These are phyloP conservation scores for Euphorbia lathyris DNA, from an alignment of 345 rosid genomes.

Conservation along the genomic window DNA sequence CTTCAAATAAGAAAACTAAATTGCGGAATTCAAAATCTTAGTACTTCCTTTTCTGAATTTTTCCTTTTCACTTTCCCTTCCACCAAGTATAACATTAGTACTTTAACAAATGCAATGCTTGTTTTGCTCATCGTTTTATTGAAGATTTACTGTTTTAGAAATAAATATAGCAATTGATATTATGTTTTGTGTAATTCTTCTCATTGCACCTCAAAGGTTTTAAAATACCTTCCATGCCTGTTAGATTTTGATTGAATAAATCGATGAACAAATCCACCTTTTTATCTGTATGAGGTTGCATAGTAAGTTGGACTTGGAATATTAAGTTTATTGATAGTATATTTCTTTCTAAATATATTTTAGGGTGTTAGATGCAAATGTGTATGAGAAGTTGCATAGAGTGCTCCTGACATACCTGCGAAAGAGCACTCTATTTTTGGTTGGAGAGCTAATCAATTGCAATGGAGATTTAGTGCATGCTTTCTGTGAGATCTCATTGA, in stretches of 20 bases:
- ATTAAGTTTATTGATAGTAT: not conserved
- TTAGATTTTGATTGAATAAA: not conserved
- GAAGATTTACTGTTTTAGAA: not conserved
- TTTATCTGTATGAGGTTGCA: not conserved
- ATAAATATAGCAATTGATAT: too few species aligned
- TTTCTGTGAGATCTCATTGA: constrained; percentile 44
- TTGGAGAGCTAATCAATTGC: constrained; percentile 46
- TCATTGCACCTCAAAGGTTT: not conserved
- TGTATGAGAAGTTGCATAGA: constrained; percentile 54
- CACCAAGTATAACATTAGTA: not conserved
- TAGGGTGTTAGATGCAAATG: constrained; percentile 62
- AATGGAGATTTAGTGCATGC: constrained; percentile 37
- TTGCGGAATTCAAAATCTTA: not conserved
- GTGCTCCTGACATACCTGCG: constrained; percentile 47
- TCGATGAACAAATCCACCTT: not conserved
- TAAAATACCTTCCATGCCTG: not conserved
- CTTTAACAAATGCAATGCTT: not conserved
- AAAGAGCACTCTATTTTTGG: constrained; percentile 49
- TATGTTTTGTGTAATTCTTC: not conserved
- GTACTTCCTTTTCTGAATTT: not conserved
- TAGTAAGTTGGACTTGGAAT: constrained; percentile 15
- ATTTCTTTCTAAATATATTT: constrained; percentile 4
- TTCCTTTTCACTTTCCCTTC: not conserved
- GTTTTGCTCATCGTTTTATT: not conserved
- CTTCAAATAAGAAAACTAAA: not conserved